Evolutionary conservation across 108 stramenopile species (phyloP).

Genomic region (Heterococcus sp.): DNA sequence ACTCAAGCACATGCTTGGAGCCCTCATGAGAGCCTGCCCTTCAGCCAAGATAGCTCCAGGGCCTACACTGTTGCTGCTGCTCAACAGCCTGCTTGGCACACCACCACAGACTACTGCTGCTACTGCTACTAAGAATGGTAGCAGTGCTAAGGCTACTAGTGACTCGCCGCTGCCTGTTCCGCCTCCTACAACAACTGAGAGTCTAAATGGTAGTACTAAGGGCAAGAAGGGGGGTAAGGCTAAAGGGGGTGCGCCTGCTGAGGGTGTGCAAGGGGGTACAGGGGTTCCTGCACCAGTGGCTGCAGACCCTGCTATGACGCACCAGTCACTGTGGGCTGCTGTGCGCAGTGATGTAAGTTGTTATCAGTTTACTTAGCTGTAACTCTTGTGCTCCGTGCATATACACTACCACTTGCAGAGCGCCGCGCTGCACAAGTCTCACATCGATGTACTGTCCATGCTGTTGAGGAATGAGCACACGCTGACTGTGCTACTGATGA

Average conservation of each 20-base stretch:
- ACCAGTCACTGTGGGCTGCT: conserved; percentile 5
- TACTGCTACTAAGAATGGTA: background rate
- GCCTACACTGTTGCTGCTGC: conserved; percentile 72
- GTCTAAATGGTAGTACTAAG: background rate
- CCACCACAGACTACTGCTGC: conserved; percentile 23
- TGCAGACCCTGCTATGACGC: background rate
- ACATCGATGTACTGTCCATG: no score
- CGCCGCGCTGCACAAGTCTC: no score
- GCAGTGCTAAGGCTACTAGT: no score
- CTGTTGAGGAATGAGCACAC: no score
- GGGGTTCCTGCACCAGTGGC: background rate
- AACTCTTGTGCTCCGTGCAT: no score
- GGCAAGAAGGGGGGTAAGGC: conserved; percentile 8
- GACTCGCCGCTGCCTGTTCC: background rate
- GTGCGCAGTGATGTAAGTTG: background rate
- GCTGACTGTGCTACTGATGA: no score
- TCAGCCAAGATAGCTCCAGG: conserved; percentile 63
- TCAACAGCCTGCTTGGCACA: conserved; percentile 74
- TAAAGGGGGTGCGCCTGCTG: background rate
- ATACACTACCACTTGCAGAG: no score
- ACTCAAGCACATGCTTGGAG: conserved; percentile 78
- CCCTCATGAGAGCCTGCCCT: conserved; percentile 62
- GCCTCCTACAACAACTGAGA: background rate
- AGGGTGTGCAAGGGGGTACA: background rate
- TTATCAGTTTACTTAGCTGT: background rate